Base-by-base conservation (phyloP, 2,329 filamentous ascomycete species). In the Cordyceps javanica region DNA sequence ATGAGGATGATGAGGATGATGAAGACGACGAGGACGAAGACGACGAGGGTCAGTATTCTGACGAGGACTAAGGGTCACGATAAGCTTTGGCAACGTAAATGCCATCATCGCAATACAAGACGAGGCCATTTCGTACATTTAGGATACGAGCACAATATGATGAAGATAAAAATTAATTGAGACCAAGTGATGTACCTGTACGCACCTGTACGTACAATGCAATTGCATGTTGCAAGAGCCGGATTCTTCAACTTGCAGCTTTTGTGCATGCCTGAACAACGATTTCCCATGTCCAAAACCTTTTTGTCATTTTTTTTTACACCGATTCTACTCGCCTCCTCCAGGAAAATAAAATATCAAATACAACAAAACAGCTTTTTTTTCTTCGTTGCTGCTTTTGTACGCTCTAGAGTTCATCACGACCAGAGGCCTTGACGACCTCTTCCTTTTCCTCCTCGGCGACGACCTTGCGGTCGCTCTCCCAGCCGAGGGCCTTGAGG, bases 401-500 rank as follows among this genome's bases (percentile, higher is more conserved):
- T 30, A 25, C 34, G 25, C 9, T 49, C 53, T 80, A 92, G 72
- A 93, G 72, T 74, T 81, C 79, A 55, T 95, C 91, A 61, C 90
- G 82, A 58, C 91, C 91, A 42, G 82, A 84, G 49, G 89, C 85
- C 73, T 87, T 89, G 61, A 85, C 79, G 32, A 85, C 82, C 51
- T 70, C 69, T 21, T 70, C 70, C 63, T 71, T 68, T n/a, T 73
- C 72, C 45, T 74, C 72, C 46, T 74, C 74, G 58, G 73, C 67
- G 2, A 63, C 64, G 9, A 70, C 71, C 56, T 80, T 72, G 60
- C 75, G 71, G 16, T 72, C 76, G 52, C 90, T 85, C 68, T 87
- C 86, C 92, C 93, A 99, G 63, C 90, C 87, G 60, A 99, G 82
- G 1, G 93, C 94, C 73, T 89, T 90, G 67, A 99, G 80, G 67